Evolutionary conservation across 2,329 filamentous ascomycete genomes (phyloP).

Genomic region (Pseudocercospora cruenta): DNA sequence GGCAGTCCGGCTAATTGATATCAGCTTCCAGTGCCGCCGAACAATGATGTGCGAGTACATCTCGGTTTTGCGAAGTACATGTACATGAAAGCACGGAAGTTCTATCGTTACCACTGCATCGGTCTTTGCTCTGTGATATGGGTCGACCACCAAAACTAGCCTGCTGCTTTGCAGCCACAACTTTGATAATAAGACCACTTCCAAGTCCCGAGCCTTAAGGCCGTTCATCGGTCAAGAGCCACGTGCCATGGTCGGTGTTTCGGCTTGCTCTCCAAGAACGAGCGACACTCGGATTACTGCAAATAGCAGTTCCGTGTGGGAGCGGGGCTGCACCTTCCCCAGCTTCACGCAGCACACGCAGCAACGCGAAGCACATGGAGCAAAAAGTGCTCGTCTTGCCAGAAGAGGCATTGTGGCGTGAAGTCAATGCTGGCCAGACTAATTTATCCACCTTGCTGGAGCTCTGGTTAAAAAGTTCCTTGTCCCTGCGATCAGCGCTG

Average conservation of each 20-base stretch:
- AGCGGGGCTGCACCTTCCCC: slow-evolving; percentile 5
- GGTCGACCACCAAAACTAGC: neutral
- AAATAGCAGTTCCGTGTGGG: neutral
- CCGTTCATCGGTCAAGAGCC: neutral
- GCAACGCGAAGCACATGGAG: neutral
- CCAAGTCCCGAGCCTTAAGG: neutral
- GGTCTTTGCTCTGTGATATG: neutral
- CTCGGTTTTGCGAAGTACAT: neutral
- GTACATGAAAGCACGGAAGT: neutral
- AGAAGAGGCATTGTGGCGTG: slow-evolving; percentile 1
- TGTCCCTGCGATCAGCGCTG: neutral
- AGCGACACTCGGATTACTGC: neutral
- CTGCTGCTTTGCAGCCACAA: too few relatives aligned
- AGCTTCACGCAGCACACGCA: neutral
- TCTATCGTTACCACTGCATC: neutral
- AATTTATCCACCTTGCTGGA: slow-evolving; percentile 1
- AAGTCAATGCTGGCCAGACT: neutral
- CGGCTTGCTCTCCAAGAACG: neutral
- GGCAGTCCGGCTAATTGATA: neutral
- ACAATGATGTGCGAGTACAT: neutral
- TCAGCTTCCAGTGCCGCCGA: too few relatives aligned
- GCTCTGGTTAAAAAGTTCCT: slow-evolving; percentile 3
- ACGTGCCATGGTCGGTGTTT: neutral
- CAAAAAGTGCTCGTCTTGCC: slow-evolving; percentile 5
- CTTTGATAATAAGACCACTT: neutral